These are phyloP conservation scores for Populus davidiana DNA, from an alignment of 345 rosid genomes.

Conservation along the genomic window DNA sequence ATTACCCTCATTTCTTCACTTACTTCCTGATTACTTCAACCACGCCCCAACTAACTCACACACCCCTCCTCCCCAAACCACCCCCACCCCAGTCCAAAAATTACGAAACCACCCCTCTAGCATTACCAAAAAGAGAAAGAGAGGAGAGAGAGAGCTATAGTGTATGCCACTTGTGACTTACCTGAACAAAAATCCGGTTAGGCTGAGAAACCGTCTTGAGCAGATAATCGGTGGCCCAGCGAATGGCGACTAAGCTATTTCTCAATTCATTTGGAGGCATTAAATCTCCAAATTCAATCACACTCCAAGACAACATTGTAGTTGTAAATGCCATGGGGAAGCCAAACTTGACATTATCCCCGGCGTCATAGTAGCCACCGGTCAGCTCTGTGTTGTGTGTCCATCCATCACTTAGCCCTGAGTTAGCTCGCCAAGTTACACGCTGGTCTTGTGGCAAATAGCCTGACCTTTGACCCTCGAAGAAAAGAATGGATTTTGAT, in stretches of 20 bases:
- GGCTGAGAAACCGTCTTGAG: slow-evolving; percentile 90
- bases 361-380: slow-evolving; percentile 96
- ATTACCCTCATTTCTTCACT: background rate
- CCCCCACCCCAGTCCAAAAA: background rate
- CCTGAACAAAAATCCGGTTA: slow-evolving; percentile 91
- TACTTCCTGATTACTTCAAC: slow-evolving; percentile 14
- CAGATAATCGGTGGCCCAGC: slow-evolving; percentile 80
- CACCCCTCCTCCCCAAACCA: background rate
- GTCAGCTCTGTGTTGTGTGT: slow-evolving; percentile 57
- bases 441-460: slow-evolving; percentile 69
- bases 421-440: slow-evolving; percentile 60
- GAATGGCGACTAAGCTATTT: slow-evolving; percentile 61
- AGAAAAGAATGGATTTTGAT: slow-evolving; percentile 86
- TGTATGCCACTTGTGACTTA: background rate
- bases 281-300: slow-evolving; percentile 72
- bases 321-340: slow-evolving; percentile 96
- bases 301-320: slow-evolving; percentile 89
- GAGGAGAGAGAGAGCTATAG: background rate
- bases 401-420: slow-evolving; percentile 81
- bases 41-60: background rate
- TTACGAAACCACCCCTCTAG: background rate
- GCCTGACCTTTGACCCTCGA: slow-evolving; percentile 96
- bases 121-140: background rate
- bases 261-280: slow-evolving; percentile 71
- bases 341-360: slow-evolving; percentile 84